These are phyloP conservation scores for Amaranthus cruentus DNA, from an alignment of 148 eudicot genomes.

Conservation along the genomic window DNA sequence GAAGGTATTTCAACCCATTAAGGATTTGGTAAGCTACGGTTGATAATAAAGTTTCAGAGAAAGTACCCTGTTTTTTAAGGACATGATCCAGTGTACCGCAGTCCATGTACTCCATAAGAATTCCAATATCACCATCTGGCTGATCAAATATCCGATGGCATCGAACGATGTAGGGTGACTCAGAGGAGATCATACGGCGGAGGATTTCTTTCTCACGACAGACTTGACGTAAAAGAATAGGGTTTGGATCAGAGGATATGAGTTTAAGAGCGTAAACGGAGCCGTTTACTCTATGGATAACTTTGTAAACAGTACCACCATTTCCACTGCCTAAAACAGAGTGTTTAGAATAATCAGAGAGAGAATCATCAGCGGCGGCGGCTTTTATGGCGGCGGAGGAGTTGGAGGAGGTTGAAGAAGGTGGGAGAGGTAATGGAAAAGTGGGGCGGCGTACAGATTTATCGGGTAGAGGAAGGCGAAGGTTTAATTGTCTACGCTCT, in stretches of 20 bases:
- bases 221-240: slow-evolving; percentile 45
- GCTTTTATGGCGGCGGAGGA: slow-evolving; percentile 20
- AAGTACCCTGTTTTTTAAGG: slow-evolving; percentile 27
- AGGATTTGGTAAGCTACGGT: slow-evolving; percentile 51
- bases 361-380: slow-evolving; percentile 20
- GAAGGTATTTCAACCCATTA: slow-evolving; percentile 56
- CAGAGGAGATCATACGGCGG: slow-evolving; percentile 48
- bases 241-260: slow-evolving; percentile 42
- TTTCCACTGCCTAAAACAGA: slow-evolving; percentile 73
- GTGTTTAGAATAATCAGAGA: slow-evolving; percentile 50
- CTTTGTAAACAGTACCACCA: slow-evolving; percentile 89
- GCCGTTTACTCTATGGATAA: slow-evolving; percentile 45
- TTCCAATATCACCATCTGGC: slow-evolving; percentile 51
- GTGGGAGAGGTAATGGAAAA: slow-evolving; percentile 37
- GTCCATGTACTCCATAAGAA: slow-evolving; percentile 83
- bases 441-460: slow-evolving; percentile 41
- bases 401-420: slow-evolving; percentile 20
- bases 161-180: slow-evolving; percentile 58
- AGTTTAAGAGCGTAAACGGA: slow-evolving; percentile 56
- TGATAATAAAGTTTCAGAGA: slow-evolving; percentile 33
- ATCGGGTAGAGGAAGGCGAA: slow-evolving; percentile 58
- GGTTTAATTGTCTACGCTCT: slow-evolving; percentile 56
- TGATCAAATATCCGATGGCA: slow-evolving; percentile 52
- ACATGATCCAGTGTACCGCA: slow-evolving; percentile 51
- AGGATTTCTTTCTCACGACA: slow-evolving; percentile 74